Evolutionary conservation across 495 filamentous ascomycete genomes (phyloP).

Genomic region (Xylaria intraflava): DNA sequence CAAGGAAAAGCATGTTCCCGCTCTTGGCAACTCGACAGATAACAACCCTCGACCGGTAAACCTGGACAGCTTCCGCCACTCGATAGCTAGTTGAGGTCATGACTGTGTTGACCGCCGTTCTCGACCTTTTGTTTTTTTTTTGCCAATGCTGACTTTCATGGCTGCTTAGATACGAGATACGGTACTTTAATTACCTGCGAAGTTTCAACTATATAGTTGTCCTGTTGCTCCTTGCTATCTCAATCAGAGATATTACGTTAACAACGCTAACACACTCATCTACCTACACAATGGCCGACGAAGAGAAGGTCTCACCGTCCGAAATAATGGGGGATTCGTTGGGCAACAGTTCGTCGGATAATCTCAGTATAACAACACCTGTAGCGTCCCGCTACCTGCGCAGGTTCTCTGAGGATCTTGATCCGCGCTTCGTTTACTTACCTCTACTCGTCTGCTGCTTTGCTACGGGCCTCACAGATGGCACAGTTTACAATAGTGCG

Average conservation of each 20-base stretch:
- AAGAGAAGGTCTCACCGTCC: slow-evolving; percentile 17
- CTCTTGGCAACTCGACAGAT: neutral
- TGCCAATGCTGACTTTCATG: no score
- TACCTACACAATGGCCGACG: slow-evolving; percentile 14
- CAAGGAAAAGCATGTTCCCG: neutral
- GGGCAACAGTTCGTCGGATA: slow-evolving; percentile 6
- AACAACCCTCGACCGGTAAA: no score
- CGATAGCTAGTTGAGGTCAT: no score
- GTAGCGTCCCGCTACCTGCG: slow-evolving; percentile 21
- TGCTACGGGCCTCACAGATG: slow-evolving; percentile 45
- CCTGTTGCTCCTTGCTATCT: no score
- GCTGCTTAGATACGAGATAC: no score
- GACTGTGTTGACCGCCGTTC: no score
- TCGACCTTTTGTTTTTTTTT: no score
- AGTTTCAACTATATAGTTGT: no score
- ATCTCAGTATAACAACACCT: neutral
- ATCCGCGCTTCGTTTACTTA: slow-evolving; percentile 33
- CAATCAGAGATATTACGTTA: no score
- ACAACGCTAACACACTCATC: no score
- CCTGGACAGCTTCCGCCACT: no score
- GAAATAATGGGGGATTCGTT: neutral
- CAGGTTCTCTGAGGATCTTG: slow-evolving; percentile 30
- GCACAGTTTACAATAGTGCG: slow-evolving; percentile 45
- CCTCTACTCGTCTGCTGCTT: slow-evolving; percentile 45
- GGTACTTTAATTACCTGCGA: no score